Evolutionary conservation across 805 yeast species (phyloP), one percentile per base, ranked within the genome.

Genomic region (Danielia reshetovae): DNA sequence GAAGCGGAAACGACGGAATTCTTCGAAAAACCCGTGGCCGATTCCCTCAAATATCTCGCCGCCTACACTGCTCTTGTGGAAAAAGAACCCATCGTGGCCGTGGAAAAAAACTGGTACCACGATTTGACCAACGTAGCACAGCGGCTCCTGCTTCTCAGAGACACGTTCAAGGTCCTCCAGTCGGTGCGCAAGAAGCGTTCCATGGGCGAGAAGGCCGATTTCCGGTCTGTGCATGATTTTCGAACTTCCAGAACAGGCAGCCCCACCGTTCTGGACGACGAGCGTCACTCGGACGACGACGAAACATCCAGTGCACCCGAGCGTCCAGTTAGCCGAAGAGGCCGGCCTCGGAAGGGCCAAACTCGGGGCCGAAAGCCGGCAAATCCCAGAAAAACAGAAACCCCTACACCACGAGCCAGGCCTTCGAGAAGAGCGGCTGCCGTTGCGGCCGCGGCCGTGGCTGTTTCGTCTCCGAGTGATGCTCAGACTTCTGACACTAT

Each of bases 181-280:
- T 34, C 39, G 18, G 51, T 45, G 27, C 46, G 49, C 35, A 46
- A 45, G 23, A 42, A 44, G 23, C 41, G 44, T 22, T 29, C 38
- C 33, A 34, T 45, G 45, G 51, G 51, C 27, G 39, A 39, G 11
- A 35, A 41, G 14, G 51, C 42, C 13, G 51, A 46, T 29, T 46
- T 46, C 38, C 40, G 37, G 6, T 30, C 37, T 10, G 29, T 34
- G 10, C 34, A 35, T 22, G 49, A 43, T 8, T 31, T 35, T 12
- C 23, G 27, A 17, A 29, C 31, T n/a, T 31, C 43, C 11, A 37
- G 38, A 5, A 36, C 35, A 4, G 38, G 36, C n/a, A 41, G 44
- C 18, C 45, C 51, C 15, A 17, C 32, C 4, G 17, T 36, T 4
- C 41, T 44, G 43, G 49, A 46, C 33, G 51, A 45, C 32, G 49